Conservation (phyloP, 2,329 filamentous ascomycete genomes). For the Septoria linicola region DNA sequence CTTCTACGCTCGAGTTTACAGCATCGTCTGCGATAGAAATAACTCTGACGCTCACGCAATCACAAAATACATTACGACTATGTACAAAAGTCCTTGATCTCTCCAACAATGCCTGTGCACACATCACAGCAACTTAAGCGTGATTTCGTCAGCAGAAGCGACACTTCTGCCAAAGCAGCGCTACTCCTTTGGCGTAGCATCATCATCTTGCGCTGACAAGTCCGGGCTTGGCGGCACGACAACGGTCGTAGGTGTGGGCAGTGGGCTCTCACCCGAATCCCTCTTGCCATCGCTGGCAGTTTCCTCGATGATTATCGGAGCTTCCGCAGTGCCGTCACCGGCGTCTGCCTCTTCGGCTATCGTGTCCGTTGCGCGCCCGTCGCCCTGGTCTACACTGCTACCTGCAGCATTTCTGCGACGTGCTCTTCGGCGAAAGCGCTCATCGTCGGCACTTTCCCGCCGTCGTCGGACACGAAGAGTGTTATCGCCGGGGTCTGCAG, state of each 20-base stretch:
- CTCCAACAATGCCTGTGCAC: not conserved
- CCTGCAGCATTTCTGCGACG: constrained; percentile 43
- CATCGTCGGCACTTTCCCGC: constrained; percentile 75
- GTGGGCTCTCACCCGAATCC: not conserved
- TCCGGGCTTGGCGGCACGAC: constrained; percentile 19
- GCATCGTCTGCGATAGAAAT: not conserved
- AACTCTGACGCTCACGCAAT: not conserved
- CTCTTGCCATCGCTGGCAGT: constrained; percentile 3
- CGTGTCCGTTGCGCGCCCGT: constrained; percentile 35
- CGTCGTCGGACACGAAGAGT: constrained; percentile 59
- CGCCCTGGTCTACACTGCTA: constrained; percentile 34
- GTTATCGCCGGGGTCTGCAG: constrained; percentile 29
- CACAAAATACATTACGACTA: constrained; percentile 11
- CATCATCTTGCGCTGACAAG: constrained; percentile 7
- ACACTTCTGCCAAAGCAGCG: not conserved
- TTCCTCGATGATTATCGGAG: constrained; percentile 11
- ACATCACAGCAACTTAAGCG: constrained; percentile 2
- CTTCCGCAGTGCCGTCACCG: constrained; percentile 7
- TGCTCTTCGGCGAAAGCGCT: constrained; percentile 66
- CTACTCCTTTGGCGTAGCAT: constrained; percentile 10
- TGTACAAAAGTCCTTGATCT: constrained; percentile 6
- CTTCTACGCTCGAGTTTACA: constrained; percentile 7
- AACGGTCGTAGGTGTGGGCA: constrained; percentile 15
- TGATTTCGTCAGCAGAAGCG: not conserved
- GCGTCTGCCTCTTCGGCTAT: constrained; percentile 36